Base-by-base conservation (phyloP, 2,329 filamentous ascomycete species). In the Fusarium hostae region DNA sequence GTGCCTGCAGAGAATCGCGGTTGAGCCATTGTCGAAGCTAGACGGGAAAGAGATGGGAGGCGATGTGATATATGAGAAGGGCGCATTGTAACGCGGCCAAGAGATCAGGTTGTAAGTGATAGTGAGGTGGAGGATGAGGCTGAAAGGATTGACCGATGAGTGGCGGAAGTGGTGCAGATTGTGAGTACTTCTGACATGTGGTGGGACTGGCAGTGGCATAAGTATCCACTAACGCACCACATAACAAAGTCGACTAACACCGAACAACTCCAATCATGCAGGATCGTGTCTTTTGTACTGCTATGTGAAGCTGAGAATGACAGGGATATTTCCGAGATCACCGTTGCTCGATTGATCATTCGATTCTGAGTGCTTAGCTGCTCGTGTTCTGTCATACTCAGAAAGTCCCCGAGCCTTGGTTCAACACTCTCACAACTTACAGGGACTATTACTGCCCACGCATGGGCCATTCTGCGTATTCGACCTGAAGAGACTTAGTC, bases 1-100 rank as follows among this genome's bases (percentile, higher is more conserved):
- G 84, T 83, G 63, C 84, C 85, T 32, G 81, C 71, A 5, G 86
- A 83, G 78, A 88, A 88, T 63, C 74, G 77, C 40, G 81, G 79
- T 20, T 75, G 78, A 39, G 75, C 51, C 77, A 78, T 79, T 28
- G 65, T 75, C n/a, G 74, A 73, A 24, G 68, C 44, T 39, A 48
- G 43, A 9, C 66, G 68, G 40, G 61, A 24, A 16, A 71, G 50
- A 20, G 59, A 59, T 20, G 70, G 54, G 16, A 71, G 35, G n/a
- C 63, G 65, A 41, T 52, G 37, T 32, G 35, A 57, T 24, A 39
- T 41, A 28, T 62, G 60, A 15, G 61, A 44, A 44, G 63, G 61
- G 44, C 54, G 60, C 75, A 77, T 77, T 41, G 62, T 56, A 39
- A 35, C 52, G 15, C 35, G 44, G 47, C 35, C 32, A 20, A 30